phyloP scores from a whole-genome alignment of 164 flowering plant genomes.

The Chloranthus sessilifolius region DNA sequence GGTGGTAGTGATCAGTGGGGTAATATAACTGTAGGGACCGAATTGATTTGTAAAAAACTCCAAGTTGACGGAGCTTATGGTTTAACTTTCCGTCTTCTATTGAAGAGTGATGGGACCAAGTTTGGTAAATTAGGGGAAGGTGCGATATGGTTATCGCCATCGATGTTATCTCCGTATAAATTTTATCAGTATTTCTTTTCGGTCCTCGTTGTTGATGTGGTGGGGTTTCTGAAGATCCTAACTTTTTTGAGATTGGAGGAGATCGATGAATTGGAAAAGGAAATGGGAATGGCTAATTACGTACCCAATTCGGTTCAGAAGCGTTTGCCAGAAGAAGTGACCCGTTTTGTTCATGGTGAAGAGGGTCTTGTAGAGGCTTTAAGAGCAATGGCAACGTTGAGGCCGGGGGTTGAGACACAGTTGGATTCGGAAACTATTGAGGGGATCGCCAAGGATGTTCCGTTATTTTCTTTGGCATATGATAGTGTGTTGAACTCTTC shows the following conservation, averaged over 20 bases:
- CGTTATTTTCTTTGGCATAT: slow-evolving; percentile 48
- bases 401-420: slow-evolving; percentile 67
- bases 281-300: slow-evolving; percentile 52
- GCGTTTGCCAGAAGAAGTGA: slow-evolving; percentile 75
- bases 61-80: slow-evolving; percentile 63
- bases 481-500: slow-evolving; percentile 45
- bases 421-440: slow-evolving; percentile 63
- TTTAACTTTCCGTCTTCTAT: slow-evolving; percentile 68
- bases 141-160: slow-evolving; percentile 74
- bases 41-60: slow-evolving; percentile 55
- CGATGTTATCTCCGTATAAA: slow-evolving; percentile 14
- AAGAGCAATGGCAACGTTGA: slow-evolving; percentile 74
- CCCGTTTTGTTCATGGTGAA: slow-evolving; percentile 76
- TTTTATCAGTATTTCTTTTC: background rate
- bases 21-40: slow-evolving; percentile 83
- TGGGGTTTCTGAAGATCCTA: slow-evolving; percentile 37
- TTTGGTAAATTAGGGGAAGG: slow-evolving; percentile 88
- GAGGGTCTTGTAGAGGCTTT: slow-evolving; percentile 72
- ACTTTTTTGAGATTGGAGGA: slow-evolving; percentile 67
- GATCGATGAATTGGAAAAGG: slow-evolving; percentile 45
- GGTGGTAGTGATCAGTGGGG: slow-evolving; percentile 96
- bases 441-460: slow-evolving; percentile 65
- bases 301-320: slow-evolving; percentile 64
- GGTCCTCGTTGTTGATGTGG: slow-evolving; percentile 17
- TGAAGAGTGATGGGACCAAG: slow-evolving; percentile 83